Conservation (phyloP, 140 eudicot genomes). For the Senecio squalidus region DNA sequence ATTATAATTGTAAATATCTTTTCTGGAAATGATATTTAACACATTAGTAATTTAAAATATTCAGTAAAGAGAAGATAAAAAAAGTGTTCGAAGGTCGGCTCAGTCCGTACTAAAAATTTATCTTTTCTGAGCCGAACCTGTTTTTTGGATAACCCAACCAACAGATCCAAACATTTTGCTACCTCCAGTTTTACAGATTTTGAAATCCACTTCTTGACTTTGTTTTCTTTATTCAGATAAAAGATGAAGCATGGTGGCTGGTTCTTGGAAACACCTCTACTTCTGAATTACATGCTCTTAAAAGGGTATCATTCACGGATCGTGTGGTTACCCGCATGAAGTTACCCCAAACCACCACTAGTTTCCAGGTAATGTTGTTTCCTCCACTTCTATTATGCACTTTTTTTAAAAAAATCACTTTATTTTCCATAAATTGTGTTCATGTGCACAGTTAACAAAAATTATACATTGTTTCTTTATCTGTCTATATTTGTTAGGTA, state of each 20-base stretch:
- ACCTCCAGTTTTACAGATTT: background rate
- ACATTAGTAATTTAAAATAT: background rate
- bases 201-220: conserved; percentile 6
- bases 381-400: background rate
- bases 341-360: conserved; percentile 51
- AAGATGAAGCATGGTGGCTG: conserved; percentile 98
- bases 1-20: background rate
- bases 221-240: conserved; percentile 38
- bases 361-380: conserved; percentile 43
- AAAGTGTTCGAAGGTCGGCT: background rate
- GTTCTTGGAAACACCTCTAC: conserved; percentile 73
- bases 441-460: background rate
- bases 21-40: background rate
- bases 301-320: conserved; percentile 72
- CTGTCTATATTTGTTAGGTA: background rate
- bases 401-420: background rate
- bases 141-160: background rate
- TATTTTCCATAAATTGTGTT: background rate
- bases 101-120: background rate
- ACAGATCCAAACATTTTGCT: background rate
- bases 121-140: background rate
- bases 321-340: conserved; percentile 68
- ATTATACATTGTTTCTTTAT: background rate
- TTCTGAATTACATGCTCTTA: conserved; percentile 69
- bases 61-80: background rate